Base-by-base conservation (phyloP, 2,329 filamentous ascomycete genomes). In the Colletotrichum zoysiae region DNA sequence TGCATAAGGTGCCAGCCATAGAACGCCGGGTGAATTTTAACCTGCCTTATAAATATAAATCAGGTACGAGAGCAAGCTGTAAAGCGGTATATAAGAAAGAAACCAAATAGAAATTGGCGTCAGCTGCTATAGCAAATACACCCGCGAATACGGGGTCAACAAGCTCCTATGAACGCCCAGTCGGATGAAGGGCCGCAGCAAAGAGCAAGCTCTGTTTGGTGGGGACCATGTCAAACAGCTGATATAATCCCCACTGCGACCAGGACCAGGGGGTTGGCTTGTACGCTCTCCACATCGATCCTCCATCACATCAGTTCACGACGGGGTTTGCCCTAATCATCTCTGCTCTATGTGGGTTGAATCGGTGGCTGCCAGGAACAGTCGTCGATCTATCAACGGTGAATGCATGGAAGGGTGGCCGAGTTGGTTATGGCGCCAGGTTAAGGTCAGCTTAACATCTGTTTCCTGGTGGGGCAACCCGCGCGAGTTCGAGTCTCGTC, bases 381-480 rank as follows among this genome's bases (percentile, higher is more conserved):
- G 23, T 35, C 30, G 14, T 18, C 5, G 44, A 7, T 26, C 23
- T 5, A 7, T 18, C 6, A 26, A 50, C 26, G 42, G 20, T 1
- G 30, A 16, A 1, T 5, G 8, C 7, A 12, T 7, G 59, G 59
- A 61, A 61, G 59, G 59, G 59, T 61, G 59, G 59, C 59, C 59
- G 59, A 61, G 59, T 61, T 61, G 59, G 59, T 61, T 61, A 61
- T 61, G 59, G 59, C 59, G 59, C 59, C 59, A 61, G 59, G 59
- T 61, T 61, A 61, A 61, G 59, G 59, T 26, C 59, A 50, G 59
- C 59, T 61, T 61, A 61, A 61, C 59, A 61, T 61, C 59, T 61
- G 59, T 61, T 61, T 61, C 59, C 59, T 61, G 59, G 59, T 61
- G 59, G 59, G 59, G 59, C 59, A 50, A 61, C 44, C 59, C 59